phyloP scores from a whole-genome alignment of 2,329 filamentous ascomycete genomes.

The Botryosphaeria dothidea region DNA sequence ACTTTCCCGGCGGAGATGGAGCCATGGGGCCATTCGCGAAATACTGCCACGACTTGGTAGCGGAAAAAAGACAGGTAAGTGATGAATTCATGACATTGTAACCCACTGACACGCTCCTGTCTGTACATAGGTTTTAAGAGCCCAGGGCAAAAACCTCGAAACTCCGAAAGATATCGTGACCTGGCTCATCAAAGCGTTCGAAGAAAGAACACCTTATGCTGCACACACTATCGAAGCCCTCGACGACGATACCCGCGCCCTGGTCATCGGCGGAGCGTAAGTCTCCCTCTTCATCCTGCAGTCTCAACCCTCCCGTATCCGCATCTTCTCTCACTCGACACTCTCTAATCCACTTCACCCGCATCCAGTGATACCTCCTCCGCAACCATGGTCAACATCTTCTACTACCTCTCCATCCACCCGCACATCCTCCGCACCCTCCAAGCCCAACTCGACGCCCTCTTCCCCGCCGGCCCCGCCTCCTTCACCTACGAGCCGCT shows the following conservation, averaged over 20 bases:
- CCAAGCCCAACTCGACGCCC: conserved; percentile 35
- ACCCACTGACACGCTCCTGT: neutral
- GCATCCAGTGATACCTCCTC: conserved; percentile 46
- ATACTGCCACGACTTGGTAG: conserved; percentile 8
- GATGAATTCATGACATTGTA: neutral
- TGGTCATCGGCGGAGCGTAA: conserved; percentile 14
- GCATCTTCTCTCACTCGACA: too few relatives aligned
- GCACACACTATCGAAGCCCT: neutral
- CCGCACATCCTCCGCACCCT: conserved; percentile 33
- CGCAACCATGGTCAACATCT: conserved; percentile 41
- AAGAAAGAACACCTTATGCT: neutral
- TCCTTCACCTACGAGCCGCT: conserved; percentile 18
- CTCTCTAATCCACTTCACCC: too few relatives aligned
- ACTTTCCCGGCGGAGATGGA: neutral
- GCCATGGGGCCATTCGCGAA: conserved; percentile 20
- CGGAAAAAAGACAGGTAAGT: conserved; percentile 3
- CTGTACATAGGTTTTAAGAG: neutral
- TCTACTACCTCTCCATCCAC: conserved; percentile 49
- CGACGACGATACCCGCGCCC: conserved; percentile 6
- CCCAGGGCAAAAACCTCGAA: neutral
- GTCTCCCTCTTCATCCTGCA: too few relatives aligned
- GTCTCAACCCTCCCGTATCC: neutral
- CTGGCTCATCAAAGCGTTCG: conserved; percentile 8
- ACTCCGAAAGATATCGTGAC: conserved; percentile 2
- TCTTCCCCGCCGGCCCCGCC: conserved; percentile 40